phyloP scores from a whole-genome alignment of 495 filamentous ascomycete genomes.

The Penicillium argentinense region DNA sequence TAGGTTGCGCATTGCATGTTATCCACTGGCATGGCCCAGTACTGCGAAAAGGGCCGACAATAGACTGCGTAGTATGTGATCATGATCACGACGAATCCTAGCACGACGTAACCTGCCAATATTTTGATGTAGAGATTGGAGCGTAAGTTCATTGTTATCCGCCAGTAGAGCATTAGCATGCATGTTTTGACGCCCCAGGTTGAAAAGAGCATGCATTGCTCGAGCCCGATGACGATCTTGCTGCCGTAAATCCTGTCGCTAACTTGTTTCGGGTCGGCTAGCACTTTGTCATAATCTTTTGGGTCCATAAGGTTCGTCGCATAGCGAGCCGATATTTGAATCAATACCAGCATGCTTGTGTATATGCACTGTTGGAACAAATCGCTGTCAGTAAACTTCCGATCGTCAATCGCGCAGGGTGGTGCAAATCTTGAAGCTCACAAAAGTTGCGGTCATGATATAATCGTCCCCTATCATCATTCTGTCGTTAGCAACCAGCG shows the following conservation, averaged over 20 bases:
- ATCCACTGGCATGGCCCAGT: constrained; percentile 54
- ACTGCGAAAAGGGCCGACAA: constrained; percentile 60
- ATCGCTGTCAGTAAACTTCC: not conserved
- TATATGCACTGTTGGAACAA: constrained; percentile 41
- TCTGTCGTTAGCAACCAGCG: not conserved
- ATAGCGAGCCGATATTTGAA: constrained; percentile 56
- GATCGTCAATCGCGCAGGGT: no score
- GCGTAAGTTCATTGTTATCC: constrained; percentile 41
- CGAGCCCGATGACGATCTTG: constrained; percentile 53
- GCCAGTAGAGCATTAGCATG: constrained; percentile 52
- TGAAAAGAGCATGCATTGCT: constrained; percentile 52
- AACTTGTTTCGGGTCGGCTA: constrained; percentile 41
- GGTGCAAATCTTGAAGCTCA: no score
- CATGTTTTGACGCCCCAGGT: constrained; percentile 52
- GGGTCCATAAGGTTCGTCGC: constrained; percentile 61
- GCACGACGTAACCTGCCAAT: constrained; percentile 51
- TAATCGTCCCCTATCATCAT: constrained; percentile 50
- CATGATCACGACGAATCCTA: constrained; percentile 60
- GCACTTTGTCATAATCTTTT: constrained; percentile 46
- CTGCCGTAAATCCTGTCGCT: constrained; percentile 47
- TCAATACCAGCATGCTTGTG: constrained; percentile 52
- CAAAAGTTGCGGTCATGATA: constrained; percentile 56
- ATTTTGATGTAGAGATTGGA: constrained; percentile 50
- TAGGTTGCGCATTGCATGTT: constrained; percentile 38
- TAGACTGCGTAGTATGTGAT: constrained; percentile 63